Evolutionary conservation across 805 yeast genomes (phyloP).

Genomic region (Yamadazyma sp.): DNA sequence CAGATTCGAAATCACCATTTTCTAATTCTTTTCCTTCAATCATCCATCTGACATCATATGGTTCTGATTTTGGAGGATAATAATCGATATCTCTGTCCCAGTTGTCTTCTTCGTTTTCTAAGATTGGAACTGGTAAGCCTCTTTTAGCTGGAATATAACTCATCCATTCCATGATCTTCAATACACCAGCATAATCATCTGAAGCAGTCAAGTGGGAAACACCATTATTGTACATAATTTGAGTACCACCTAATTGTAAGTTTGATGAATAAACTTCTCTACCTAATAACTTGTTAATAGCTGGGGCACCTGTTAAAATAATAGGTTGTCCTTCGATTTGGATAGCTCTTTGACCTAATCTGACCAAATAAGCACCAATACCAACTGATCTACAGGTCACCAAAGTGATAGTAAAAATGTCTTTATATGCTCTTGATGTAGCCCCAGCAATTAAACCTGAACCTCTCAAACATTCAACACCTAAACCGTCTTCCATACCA

Average conservation of each 20-base stretch:
- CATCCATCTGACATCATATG: slow-evolving; percentile 93
- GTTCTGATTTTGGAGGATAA: slow-evolving; percentile 65
- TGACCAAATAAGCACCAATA: slow-evolving; percentile 97
- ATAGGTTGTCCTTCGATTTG: slow-evolving; percentile 99
- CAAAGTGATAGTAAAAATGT: slow-evolving; percentile 94
- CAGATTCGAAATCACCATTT: slow-evolving; percentile 71
- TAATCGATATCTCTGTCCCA: slow-evolving; percentile 95
- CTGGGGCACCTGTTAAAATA: slow-evolving; percentile 98
- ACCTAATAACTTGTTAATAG: slow-evolving; percentile 94
- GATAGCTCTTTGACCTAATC: slow-evolving; percentile 98
- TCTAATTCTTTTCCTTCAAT: slow-evolving; percentile 78
- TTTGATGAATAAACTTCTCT: slow-evolving; percentile 96
- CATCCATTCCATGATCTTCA: slow-evolving; percentile 92
- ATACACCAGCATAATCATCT: slow-evolving; percentile 95
- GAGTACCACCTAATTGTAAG: slow-evolving; percentile 98
- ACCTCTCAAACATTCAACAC: slow-evolving; percentile 97
- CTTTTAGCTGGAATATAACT: slow-evolving; percentile 91
- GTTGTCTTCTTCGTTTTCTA: slow-evolving; percentile 69
- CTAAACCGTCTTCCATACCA: slow-evolving; percentile 95
- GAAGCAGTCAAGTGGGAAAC: slow-evolving; percentile 96
- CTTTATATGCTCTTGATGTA: slow-evolving; percentile 95
- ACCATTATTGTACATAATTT: slow-evolving; percentile 97
- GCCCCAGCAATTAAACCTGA: slow-evolving; percentile 99
- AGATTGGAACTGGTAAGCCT: slow-evolving; percentile 84
- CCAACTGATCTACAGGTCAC: slow-evolving; percentile 99